These are phyloP conservation scores for Microbotryum violaceum DNA, from an alignment of 1,284 basidiomycete species.

Conservation along the genomic window DNA sequence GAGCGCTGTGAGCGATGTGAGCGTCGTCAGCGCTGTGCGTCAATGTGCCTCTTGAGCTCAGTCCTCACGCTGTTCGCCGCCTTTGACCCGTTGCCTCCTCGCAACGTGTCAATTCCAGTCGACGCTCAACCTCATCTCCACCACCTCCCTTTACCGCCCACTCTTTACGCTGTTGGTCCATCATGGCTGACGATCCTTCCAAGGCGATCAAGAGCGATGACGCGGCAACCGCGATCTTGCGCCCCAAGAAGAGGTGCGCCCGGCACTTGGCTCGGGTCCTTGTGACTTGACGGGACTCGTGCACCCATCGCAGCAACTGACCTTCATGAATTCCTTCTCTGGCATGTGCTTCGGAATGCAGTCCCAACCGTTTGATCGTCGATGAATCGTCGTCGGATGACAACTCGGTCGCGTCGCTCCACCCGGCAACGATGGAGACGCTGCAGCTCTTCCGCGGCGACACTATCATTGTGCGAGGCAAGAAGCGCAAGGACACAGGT, in stretches of 20 bases:
- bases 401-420: slow-evolving; percentile 89
- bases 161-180: not conserved
- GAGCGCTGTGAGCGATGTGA: no score
- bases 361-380: slow-evolving; percentile 88
- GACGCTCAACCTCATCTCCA: no score
- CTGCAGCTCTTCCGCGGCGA: slow-evolving; percentile 92
- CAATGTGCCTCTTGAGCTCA: no score
- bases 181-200: slow-evolving; percentile 29
- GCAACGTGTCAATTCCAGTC: no score
- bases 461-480: slow-evolving; percentile 69
- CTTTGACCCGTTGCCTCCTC: no score
- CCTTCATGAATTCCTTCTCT: not conserved
- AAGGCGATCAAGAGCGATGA: slow-evolving; percentile 48
- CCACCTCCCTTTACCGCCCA: no score
- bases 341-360: slow-evolving; percentile 39
- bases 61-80: no score
- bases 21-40: no score
- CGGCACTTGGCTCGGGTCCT: not conserved
- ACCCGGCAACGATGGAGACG: slow-evolving; percentile 93
- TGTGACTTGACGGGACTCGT: not conserved
- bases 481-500: slow-evolving; percentile 39
- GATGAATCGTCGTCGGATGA: slow-evolving; percentile 87
- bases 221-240: slow-evolving; percentile 83
- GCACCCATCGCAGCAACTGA: not conserved
- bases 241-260: slow-evolving; percentile 90